Evolutionary conservation across 2,329 filamentous ascomycete genomes (phyloP), one percentile per base, ranked within the genome.

Genomic region (Ophiocordyceps camponoti-floridani): DNA sequence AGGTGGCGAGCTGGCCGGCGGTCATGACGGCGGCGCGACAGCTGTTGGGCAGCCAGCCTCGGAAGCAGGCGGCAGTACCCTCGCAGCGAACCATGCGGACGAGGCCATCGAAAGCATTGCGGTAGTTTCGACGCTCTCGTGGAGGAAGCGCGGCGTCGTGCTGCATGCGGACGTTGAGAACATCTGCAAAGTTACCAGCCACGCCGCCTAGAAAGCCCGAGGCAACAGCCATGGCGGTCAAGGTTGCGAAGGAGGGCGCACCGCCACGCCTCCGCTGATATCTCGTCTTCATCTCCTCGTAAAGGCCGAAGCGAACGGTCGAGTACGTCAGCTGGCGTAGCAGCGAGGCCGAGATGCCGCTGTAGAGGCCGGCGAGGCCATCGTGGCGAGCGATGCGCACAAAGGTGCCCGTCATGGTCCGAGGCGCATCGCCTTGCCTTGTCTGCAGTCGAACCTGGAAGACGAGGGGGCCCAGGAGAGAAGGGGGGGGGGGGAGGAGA

Each of bases 91-190:
- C 73, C 84, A 96, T 94, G 51, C 85, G 79, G 26, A 83, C 65
- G 54, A 96, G 69, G 27, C 91, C 91, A 58, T 96, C 81, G 42
- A 95, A 61, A 3, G 88, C 91, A 61, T 96, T 75, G 50, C 78
- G 81, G 67, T 98, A 98, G 62, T 94, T 91, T 46, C 89, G 76
- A 42, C 85, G 78, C 56, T 93, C 68, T 5, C 72, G 72, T 1
- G 65, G 56, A 0, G 87, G 83, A 1, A 95, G 75, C 0, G 86
- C 78, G 2, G 84, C 80, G 56, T 81, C 91, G 64, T 94, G 85
- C 66, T 98, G 91, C 91, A 98, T 98, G 52, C 91, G 85, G 43
- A 98, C 91, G 63, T 98, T 98, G 56, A 95, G 72, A 31, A 98
- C 87, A 60, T 98, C 91, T 51, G 88, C 89, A 3, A 88, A 87